A percentile compares a stretch with the other conserved stretches of the same genome.
Evolutionary conservation across 2,329 filamentous ascomycete species (phyloP).

Genomic region (Basipetospora chlamydospora): DNA sequence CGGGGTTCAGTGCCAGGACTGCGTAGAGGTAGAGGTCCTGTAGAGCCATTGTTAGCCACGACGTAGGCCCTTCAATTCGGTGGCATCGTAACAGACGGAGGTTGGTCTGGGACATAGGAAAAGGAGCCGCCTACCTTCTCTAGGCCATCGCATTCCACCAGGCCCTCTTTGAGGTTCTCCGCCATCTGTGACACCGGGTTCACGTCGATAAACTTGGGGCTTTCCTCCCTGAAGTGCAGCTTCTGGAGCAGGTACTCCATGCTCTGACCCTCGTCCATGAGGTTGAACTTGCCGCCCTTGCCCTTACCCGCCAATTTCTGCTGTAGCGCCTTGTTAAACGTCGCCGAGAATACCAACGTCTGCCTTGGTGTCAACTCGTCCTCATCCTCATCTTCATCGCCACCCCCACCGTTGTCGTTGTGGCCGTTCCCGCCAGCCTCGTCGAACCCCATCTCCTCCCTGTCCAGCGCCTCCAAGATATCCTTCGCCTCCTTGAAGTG

Average conservation of each 20-base stretch:
- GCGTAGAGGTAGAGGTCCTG: conserved; percentile 88
- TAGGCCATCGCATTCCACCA: conserved; percentile 82
- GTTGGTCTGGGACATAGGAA: too few species aligned
- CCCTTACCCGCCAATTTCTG: conserved; percentile 76
- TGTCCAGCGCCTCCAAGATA: conserved; percentile 69
- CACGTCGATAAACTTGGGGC: conserved; percentile 82
- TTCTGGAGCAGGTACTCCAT: conserved; percentile 89
- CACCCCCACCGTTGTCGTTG: too few species aligned
- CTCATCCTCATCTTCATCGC: conserved; percentile 31
- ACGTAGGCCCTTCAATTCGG: too few species aligned
- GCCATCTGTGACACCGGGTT: conserved; percentile 88
- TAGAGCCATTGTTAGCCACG: too few species aligned
- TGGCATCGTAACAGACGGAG: too few species aligned
- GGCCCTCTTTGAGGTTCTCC: conserved; percentile 66
- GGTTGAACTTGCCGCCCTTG: conserved; percentile 33
- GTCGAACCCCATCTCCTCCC: conserved; percentile 37
- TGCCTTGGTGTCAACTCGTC: conserved; percentile 44
- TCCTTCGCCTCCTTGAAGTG: conserved; percentile 92
- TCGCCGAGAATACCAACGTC: conserved; percentile 92
- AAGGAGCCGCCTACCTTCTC: conserved; percentile 53
- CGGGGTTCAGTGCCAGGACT: conserved; percentile 67
- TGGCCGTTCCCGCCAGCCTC: too few species aligned
- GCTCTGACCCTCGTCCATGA: conserved; percentile 53
- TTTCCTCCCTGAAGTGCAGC: conserved; percentile 70
- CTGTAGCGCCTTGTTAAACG: conserved; percentile 82